Evolutionary conservation across 306 rosid species (phyloP).

Genomic region (Vigna angularis): DNA sequence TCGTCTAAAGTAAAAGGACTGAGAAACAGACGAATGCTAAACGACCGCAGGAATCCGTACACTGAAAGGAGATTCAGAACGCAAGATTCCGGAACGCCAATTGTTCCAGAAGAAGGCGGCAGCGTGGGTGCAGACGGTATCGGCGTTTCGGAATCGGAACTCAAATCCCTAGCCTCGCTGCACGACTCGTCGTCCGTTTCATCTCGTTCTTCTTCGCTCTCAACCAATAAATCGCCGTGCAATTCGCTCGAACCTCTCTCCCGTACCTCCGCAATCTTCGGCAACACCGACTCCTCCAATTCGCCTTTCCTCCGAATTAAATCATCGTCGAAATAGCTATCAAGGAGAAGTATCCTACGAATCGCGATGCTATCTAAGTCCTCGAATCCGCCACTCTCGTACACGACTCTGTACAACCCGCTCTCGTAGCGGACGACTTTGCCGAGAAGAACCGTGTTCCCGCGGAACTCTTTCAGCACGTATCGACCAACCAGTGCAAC

Average conservation of each 20-base stretch:
- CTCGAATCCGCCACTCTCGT: constrained; percentile 77
- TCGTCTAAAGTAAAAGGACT: constrained; percentile 84
- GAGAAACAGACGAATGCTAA: constrained; percentile 68
- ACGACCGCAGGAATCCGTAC: constrained; percentile 79
- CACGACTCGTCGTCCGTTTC: constrained; percentile 56
- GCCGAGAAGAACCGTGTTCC: constrained; percentile 62
- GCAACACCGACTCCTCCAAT: constrained; percentile 55
- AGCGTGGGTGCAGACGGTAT: constrained; percentile 51
- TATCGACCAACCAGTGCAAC: constrained; percentile 71
- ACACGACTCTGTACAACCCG: constrained; percentile 75
- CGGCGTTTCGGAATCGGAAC: constrained; percentile 45
- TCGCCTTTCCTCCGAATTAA: constrained; percentile 56
- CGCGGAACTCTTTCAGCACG: constrained; percentile 68
- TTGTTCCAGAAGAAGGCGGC: constrained; percentile 80
- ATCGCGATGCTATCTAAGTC: constrained; percentile 73
- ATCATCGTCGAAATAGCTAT: constrained; percentile 53
- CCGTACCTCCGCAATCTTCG: constrained; percentile 5
- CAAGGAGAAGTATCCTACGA: constrained; percentile 58
- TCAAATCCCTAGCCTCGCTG: constrained; percentile 51
- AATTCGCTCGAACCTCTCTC: constrained; percentile 49
- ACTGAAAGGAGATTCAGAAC: constrained; percentile 75
- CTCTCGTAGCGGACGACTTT: constrained; percentile 63
- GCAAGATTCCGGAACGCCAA: constrained; percentile 76
- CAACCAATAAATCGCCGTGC: constrained; percentile 42
- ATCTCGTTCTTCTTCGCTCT: constrained; percentile 44